These are phyloP conservation scores for Dianthus caryophyllus DNA, from an alignment of 148 eudicot genomes.

Conservation along the genomic window DNA sequence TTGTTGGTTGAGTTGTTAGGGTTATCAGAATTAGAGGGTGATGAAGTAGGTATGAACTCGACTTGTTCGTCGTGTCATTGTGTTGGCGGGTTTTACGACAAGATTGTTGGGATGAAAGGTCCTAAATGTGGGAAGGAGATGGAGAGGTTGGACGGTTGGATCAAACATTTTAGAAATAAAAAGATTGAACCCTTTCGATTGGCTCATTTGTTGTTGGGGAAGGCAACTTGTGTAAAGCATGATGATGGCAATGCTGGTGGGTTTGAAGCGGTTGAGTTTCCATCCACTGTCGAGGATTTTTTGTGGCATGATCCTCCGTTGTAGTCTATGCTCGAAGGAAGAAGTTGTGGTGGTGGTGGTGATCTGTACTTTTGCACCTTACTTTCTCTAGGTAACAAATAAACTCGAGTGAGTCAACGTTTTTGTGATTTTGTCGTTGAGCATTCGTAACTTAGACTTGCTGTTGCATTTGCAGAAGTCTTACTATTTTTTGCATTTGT, in stretches of 20 bases:
- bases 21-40: constrained; percentile 33
- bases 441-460: not conserved
- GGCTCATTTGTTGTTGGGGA: constrained; percentile 74
- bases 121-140: constrained; percentile 59
- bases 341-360: not conserved
- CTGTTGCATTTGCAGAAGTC: not conserved
- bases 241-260: constrained; percentile 26
- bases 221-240: constrained; percentile 45
- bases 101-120: constrained; percentile 68
- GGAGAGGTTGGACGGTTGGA: constrained; percentile 76
- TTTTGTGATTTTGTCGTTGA: not conserved
- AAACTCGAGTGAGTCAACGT: not conserved
- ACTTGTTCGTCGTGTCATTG: constrained; percentile 30
- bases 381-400: not conserved
- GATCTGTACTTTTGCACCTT: not conserved
- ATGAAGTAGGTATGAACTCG: constrained; percentile 4
- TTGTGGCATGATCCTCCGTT: constrained; percentile 60
- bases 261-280: constrained; percentile 51
- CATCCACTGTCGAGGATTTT: constrained; percentile 63
- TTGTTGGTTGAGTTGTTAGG: constrained; percentile 53
- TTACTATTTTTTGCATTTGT: not conserved
- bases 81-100: constrained; percentile 55
- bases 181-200: constrained; percentile 57
- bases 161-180: constrained; percentile 41
- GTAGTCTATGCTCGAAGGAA: not conserved